Evolutionary conservation across 495 filamentous ascomycete species (phyloP).

Genomic region (Aspergillus coremiiformis): DNA sequence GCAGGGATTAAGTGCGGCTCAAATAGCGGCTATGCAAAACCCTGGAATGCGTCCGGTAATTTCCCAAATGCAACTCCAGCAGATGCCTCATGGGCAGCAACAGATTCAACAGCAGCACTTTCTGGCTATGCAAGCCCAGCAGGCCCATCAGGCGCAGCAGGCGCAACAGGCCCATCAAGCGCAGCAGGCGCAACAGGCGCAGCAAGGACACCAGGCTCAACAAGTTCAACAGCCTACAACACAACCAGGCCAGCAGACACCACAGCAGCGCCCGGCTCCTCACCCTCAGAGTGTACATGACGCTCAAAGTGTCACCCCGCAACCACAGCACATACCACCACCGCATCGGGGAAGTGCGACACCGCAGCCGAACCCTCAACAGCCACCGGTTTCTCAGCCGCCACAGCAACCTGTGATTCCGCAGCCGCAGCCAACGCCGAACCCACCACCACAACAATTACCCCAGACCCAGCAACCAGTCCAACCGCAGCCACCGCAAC

Average conservation of each 20-base stretch:
- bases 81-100: slow-evolving; percentile 47
- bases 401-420: slow-evolving; percentile 37
- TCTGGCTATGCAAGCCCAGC: slow-evolving; percentile 32
- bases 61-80: slow-evolving; percentile 39
- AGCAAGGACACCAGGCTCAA: slow-evolving; percentile 20
- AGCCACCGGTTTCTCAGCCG: slow-evolving; percentile 33
- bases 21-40: slow-evolving; percentile 50
- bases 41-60: slow-evolving; percentile 40
- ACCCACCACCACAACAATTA: slow-evolving; percentile 41
- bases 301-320: slow-evolving; percentile 41
- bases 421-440: slow-evolving; percentile 41
- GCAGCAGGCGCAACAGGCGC: slow-evolving; percentile 26
- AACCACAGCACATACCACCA: slow-evolving; percentile 47
- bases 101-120: slow-evolving; percentile 47
- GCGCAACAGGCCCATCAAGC: slow-evolving; percentile 33
- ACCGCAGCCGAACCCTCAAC: slow-evolving; percentile 44
- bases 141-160: slow-evolving; percentile 31
- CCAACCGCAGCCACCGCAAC: slow-evolving; percentile 29
- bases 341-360: slow-evolving; percentile 39
- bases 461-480: slow-evolving; percentile 38
- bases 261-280: slow-evolving; percentile 37
- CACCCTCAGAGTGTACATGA: slow-evolving; percentile 42
- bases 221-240: slow-evolving; percentile 34
- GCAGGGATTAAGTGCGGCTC: slow-evolving; percentile 47
- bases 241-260: slow-evolving; percentile 40